Percentiles rank a stretch among this genome's conserved stretches.
Conservation (phyloP, 768 basidiomycete genomes). For the Auriscalpium vulgare region DNA sequence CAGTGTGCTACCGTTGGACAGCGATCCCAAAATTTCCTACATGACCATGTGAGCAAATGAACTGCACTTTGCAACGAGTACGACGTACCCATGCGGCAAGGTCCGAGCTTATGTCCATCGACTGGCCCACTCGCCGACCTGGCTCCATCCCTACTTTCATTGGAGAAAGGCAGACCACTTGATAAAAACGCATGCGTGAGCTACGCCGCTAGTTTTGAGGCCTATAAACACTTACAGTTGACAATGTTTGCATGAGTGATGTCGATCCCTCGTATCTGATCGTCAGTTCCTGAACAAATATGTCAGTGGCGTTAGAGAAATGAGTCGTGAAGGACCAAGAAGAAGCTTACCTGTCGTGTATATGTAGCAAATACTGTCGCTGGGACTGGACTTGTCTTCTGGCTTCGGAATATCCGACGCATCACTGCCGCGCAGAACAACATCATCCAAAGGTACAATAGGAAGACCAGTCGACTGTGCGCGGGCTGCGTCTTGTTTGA, state of each 20-base stretch:
- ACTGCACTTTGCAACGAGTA: not conserved
- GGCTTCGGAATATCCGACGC: not conserved
- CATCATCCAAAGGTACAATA: conserved; percentile 19
- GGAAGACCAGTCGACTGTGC: conserved; percentile 7
- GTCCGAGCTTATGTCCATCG: conserved; percentile 59
- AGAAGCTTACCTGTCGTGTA: conserved; percentile 48
- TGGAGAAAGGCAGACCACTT: conserved; percentile 38
- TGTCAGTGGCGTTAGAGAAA: not conserved
- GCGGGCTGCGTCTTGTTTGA: conserved; percentile 22
- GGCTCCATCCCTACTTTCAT: conserved; percentile 55
- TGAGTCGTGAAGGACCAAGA: not conserved
- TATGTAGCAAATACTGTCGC: conserved; percentile 48
- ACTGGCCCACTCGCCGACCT: conserved; percentile 46
- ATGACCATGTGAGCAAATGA: not conserved
- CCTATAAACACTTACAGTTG: conserved; percentile 34
- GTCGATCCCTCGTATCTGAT: conserved; percentile 52
- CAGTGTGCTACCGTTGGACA: conserved; percentile 45
- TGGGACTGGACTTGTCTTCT: not conserved
- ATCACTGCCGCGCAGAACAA: not conserved
- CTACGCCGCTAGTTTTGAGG: no score
- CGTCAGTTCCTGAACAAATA: conserved; percentile 37
- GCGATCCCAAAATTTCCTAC: conserved; percentile 40
- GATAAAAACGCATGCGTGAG: no score
- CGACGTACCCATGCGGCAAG: conserved; percentile 51
- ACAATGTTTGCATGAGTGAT: conserved; percentile 53